Evolutionary conservation across 345 rosid species (phyloP), one percentile per base, ranked within the genome.

Genomic region (Eucalyptus erythrocorys): DNA sequence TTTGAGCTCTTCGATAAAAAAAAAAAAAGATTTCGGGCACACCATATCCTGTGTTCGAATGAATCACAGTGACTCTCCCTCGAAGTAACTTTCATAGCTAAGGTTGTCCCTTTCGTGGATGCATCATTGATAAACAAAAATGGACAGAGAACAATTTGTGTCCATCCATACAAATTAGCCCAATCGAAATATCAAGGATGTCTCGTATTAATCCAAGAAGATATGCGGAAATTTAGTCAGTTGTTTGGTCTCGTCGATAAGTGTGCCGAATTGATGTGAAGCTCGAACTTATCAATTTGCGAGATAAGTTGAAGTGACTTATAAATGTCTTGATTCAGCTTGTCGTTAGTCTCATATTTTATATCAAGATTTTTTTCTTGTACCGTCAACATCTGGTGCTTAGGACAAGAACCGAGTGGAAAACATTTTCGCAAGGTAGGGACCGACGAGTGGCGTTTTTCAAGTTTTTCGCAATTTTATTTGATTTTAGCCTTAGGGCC

Each of bases 311-410:
- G 47, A 14, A 37, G 15, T 1, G 47, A 8, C 14, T 76, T 21
- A 76, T 76, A 13, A 34, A 68, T 17, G 43, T n/a, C 76, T 14
- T 7, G 40, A 14, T 64, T n/a, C 19, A 8, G 2, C 22, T 14
- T 1, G 14, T 64, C 10, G 10, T 24, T 0, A 9, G 81, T 34
- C 13, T 34, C 2, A 0, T n/a, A 34, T 68, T 3, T 5, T 0
- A 6, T 68, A 17, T 4, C 10, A 5, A 68, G 7, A 27, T 76
- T 76, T 76, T 34, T 22, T 76, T 40, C 15, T 40, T 40, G 30
- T 22, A 6, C 30, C 3, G 16, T 40, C 47, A 3, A 76, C 82
- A 19, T 76, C 16, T 0, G 47, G 30, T 76, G 82, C 47, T 76
- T 10, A 40, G 30, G 82, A 76, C 30, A 21, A 42, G 24, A 71